Conservation (phyloP, 2,329 filamentous ascomycete species). For the Hymenoscyphus linearis region DNA sequence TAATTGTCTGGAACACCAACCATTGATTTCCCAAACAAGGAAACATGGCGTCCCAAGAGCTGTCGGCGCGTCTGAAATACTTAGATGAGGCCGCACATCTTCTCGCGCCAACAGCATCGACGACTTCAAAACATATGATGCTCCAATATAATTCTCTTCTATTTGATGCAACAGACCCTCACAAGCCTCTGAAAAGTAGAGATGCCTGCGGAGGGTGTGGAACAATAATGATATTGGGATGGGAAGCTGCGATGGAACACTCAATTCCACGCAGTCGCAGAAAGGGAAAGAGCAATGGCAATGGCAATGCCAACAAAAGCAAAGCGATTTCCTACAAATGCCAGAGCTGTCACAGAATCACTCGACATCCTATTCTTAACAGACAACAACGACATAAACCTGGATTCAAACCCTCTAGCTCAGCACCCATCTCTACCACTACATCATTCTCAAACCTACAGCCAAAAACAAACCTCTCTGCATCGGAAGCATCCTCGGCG, state of each 20-base stretch:
- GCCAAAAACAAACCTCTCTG: slow-evolving; percentile 4
- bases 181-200: slow-evolving; percentile 46
- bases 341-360: slow-evolving; percentile 24
- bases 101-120: slow-evolving; percentile 46
- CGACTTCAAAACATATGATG: slow-evolving; percentile 57
- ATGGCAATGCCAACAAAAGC: slow-evolving; percentile 3
- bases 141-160: slow-evolving; percentile 45
- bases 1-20: background rate
- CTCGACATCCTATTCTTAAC: slow-evolving; percentile 17
- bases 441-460: background rate
- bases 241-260: slow-evolving; percentile 19
- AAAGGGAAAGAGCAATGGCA: slow-evolving; percentile 5
- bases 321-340: slow-evolving; percentile 28
- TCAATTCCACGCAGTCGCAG: slow-evolving; percentile 3
- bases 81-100: slow-evolving; percentile 57
- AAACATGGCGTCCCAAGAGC: slow-evolving; percentile 23
- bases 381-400: slow-evolving; percentile 3
- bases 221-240: slow-evolving; percentile 51
- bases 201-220: slow-evolving; percentile 56
- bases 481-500: slow-evolving; percentile 32
- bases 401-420: background rate
- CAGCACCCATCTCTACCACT: background rate
- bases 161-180: slow-evolving; percentile 40
- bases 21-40: background rate
- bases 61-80: slow-evolving; percentile 31